These are phyloP conservation scores for Darksidea phi DNA, from an alignment of 495 filamentous ascomycete species.

Conservation along the genomic window DNA sequence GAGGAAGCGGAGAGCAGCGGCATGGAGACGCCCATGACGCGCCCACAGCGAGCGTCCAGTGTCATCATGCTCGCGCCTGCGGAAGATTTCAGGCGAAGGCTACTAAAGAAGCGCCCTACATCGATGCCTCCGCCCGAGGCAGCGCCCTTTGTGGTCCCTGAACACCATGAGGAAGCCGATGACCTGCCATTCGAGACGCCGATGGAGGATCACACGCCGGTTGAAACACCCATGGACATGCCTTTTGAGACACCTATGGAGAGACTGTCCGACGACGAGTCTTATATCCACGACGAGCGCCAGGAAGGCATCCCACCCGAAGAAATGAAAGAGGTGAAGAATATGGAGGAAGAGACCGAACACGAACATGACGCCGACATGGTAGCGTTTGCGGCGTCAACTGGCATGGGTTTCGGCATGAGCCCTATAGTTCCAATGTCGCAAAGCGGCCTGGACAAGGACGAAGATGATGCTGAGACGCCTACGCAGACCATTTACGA, in stretches of 20 bases:
- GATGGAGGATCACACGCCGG: not conserved
- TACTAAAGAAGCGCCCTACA: slow-evolving; percentile 15
- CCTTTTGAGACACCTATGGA: slow-evolving; percentile 26
- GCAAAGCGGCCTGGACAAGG: not conserved
- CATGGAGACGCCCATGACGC: slow-evolving; percentile 26
- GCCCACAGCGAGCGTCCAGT: slow-evolving; percentile 27
- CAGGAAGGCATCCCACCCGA: slow-evolving; percentile 14
- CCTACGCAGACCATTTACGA: slow-evolving; percentile 15
- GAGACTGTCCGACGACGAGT: slow-evolving; percentile 23
- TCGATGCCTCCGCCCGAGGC: slow-evolving; percentile 28
- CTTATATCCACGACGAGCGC: slow-evolving; percentile 22
- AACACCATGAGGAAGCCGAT: slow-evolving; percentile 2
- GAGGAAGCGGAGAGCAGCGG: slow-evolving; percentile 59
- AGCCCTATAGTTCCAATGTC: slow-evolving; percentile 10
- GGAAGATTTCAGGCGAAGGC: slow-evolving; percentile 11
- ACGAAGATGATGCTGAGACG: slow-evolving; percentile 19
- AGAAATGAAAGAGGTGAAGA: not conserved
- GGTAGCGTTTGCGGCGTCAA: slow-evolving; percentile 31
- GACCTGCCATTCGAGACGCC: slow-evolving; percentile 9
- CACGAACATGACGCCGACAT: slow-evolving; percentile 21
- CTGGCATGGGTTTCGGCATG: slow-evolving; percentile 29
- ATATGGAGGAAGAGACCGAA: slow-evolving; percentile 5
- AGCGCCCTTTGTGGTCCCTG: slow-evolving; percentile 17
- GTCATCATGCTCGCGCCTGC: slow-evolving; percentile 30
- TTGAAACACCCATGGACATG: not conserved